Percentiles rank a stretch among this genome's conserved stretches.
Conservation (phyloP, 345 rosid species). For the Eucalyptus cloeziana region DNA sequence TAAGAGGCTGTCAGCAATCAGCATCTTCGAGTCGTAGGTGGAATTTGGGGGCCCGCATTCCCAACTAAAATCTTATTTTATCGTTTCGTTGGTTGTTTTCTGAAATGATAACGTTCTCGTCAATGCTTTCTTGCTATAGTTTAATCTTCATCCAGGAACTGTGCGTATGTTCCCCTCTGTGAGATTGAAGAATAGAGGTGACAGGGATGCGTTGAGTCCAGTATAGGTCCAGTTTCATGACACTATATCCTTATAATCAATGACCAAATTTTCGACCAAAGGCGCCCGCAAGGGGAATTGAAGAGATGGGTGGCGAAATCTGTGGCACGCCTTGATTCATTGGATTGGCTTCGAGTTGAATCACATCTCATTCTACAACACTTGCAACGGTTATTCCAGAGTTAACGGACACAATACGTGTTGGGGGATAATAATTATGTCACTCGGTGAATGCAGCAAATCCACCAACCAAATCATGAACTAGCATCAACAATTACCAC, state of each 20-base stretch:
- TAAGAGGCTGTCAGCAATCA: neutral
- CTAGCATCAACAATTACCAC: neutral
- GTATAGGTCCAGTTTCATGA: neutral
- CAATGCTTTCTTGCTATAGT: neutral
- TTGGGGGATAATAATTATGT: neutral
- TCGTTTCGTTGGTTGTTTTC: neutral
- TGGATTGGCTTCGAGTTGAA: neutral
- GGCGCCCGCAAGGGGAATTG: neutral
- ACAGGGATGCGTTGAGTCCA: neutral
- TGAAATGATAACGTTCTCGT: neutral
- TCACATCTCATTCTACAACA: neutral
- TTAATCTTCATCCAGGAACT: neutral
- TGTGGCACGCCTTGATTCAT: neutral
- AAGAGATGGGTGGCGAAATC: neutral
- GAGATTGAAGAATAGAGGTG: neutral
- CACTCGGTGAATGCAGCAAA: neutral
- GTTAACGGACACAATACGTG: neutral
- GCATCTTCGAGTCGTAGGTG: neutral
- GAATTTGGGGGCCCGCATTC: neutral
- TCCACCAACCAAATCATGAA: neutral
- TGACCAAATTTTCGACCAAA: neutral
- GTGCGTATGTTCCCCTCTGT: neutral
- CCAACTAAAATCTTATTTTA: neutral
- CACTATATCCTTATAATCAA: neutral
- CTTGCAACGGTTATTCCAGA: neutral